Percentiles rank a stretch among this genome's conserved stretches.
Evolutionary conservation across 2,329 filamentous ascomycete genomes (phyloP).

Genomic region (Herpotrichia juniperi): DNA sequence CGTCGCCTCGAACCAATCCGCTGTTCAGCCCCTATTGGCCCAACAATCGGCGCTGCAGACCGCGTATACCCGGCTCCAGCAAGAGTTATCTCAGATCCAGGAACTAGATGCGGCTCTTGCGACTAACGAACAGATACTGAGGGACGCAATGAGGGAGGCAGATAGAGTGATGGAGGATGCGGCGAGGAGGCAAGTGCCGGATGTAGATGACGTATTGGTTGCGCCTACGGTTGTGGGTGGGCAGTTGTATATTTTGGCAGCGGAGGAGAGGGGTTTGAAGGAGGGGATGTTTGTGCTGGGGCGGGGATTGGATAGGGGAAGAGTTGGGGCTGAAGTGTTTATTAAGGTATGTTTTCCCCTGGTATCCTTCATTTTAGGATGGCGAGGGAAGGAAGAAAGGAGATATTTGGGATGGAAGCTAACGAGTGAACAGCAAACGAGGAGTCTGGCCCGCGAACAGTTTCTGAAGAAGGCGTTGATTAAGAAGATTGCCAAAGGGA

Average conservation of each 20-base stretch:
- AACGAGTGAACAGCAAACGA: slow-evolving; percentile 57
- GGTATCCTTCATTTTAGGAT: background rate
- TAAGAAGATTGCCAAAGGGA: slow-evolving; percentile 76
- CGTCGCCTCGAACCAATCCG: slow-evolving; percentile 73
- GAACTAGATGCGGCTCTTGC: slow-evolving; percentile 73
- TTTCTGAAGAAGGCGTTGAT: slow-evolving; percentile 83
- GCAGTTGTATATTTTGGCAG: slow-evolving; percentile 87
- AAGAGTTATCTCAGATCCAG: slow-evolving; percentile 74
- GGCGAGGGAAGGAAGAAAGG: background rate
- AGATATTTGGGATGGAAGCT: slow-evolving; percentile 9
- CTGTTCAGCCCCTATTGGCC: slow-evolving; percentile 75
- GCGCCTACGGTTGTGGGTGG: slow-evolving; percentile 91
- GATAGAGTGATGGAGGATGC: slow-evolving; percentile 78
- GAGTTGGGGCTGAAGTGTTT: slow-evolving; percentile 74
- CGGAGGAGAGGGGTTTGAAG: slow-evolving; percentile 84
- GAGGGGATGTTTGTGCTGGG: slow-evolving; percentile 87
- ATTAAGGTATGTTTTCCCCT: slow-evolving; percentile 63
- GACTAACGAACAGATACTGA: slow-evolving; percentile 79
- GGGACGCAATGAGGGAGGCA: slow-evolving; percentile 76
- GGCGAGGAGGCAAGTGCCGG: slow-evolving; percentile 70
- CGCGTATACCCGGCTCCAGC: slow-evolving; percentile 72
- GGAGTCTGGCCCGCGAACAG: slow-evolving; percentile 77
- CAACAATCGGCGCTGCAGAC: slow-evolving; percentile 79
- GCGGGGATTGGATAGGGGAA: slow-evolving; percentile 73
- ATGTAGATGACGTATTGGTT: slow-evolving; percentile 90